Evolutionary conservation across 2,329 filamentous ascomycete genomes (phyloP), one percentile per base, ranked within the genome.

Genomic region (Fusarium foetens): DNA sequence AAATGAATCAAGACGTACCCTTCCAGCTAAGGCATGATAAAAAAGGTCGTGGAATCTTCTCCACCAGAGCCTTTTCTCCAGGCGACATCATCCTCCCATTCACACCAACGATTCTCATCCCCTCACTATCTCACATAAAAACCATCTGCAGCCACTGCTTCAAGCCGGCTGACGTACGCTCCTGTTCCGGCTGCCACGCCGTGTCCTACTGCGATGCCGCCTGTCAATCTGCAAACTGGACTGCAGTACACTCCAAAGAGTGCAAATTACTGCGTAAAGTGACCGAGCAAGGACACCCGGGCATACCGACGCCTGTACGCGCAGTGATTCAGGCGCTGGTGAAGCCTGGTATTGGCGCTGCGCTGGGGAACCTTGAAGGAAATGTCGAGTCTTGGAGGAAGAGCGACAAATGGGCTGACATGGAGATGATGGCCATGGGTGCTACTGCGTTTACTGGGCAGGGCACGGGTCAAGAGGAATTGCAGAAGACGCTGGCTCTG

Each of bases 201-300:
- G 83, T 84, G 7, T 83, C 81, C 31, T 91, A 91, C 82, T 91
- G 89, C 80, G 81, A 82, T 55, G 62, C 80, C 12, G 71, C 76
- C 9, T 91, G 89, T 79, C 89, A 91, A 79, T 80, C 81, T 29
- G 80, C 83, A 5, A 85, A 87, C 76, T 91, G 89, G 89, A 78
- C 78, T 12, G 76, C 78, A 4, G 81, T 83, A 43, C 89, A 91
- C 80, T 83, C 84, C 73, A 79, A 79, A 49, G 89, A 91, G 80
- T 91, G 89, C 81, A 83, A 81, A 52, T 82, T 86, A 25, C 80
- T 85, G 25, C 77, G 76, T 49, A 76, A 78, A 48, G 76, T 80
- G 11, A 73, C 73, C 43, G 68, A 74, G 31, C 60, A 77, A 68
- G 70, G 73, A 66, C 49, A 68, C 41, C 63, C 76, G 73, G 72